These are phyloP conservation scores for Cercospora zeina DNA, from an alignment of 2,329 filamentous ascomycete species.

Conservation along the genomic window DNA sequence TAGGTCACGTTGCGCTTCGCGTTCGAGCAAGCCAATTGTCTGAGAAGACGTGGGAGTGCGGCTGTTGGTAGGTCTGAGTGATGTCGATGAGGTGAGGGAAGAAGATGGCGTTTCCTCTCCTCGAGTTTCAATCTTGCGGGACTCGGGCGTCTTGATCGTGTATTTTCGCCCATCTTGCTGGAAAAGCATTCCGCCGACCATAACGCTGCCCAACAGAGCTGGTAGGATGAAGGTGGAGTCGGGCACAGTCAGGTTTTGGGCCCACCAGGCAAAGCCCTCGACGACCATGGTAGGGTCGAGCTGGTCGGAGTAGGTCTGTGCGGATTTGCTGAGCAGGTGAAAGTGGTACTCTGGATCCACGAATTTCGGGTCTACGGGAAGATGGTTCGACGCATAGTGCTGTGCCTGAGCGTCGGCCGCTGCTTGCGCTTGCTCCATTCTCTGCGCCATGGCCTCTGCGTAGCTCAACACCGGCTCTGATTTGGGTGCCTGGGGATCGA, in stretches of 20 bases:
- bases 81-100: not conserved
- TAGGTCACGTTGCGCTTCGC: not conserved
- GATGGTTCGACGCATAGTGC: not conserved
- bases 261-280: conserved; percentile 64
- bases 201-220: conserved; percentile 14
- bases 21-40: not conserved
- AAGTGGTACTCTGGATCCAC: not conserved
- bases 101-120: not conserved
- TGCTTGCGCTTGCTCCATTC: conserved; percentile 13
- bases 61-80: not conserved
- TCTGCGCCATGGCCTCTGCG: conserved; percentile 12
- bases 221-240: conserved; percentile 49
- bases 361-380: conserved; percentile 9
- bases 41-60: not conserved
- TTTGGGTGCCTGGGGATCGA: not conserved
- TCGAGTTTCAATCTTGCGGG: conserved; percentile 1
- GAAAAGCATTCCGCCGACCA: conserved; percentile 21
- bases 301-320: conserved; percentile 29
- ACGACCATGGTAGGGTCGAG: conserved; percentile 54
- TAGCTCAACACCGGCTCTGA: not conserved
- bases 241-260: conserved; percentile 56
- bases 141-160: not conserved
- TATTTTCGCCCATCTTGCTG: not conserved
- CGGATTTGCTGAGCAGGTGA: conserved; percentile 5
- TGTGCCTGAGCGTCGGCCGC: conserved; percentile 8